phyloP scores from a whole-genome alignment of 2,329 filamentous ascomycete species.

The Trichoderma sp. region DNA sequence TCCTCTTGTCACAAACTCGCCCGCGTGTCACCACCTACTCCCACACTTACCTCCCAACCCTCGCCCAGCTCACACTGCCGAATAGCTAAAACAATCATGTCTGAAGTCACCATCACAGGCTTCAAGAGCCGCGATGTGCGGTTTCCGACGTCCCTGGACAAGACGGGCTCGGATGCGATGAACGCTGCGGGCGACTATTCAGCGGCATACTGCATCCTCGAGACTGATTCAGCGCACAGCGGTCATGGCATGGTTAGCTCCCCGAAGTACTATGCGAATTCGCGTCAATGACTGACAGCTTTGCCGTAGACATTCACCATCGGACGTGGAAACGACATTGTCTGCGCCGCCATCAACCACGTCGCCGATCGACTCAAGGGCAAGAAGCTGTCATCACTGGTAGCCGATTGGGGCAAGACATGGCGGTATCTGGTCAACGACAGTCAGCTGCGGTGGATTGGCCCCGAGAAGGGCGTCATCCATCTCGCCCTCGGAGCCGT shows the following conservation, averaged over 20 bases:
- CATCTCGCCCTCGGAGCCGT: constrained; percentile 88
- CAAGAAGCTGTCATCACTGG: constrained; percentile 75
- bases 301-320: constrained; percentile 71
- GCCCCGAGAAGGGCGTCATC: constrained; percentile 90
- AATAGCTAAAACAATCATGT: constrained; percentile 28
- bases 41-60: not conserved
- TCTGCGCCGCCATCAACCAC: constrained; percentile 80
- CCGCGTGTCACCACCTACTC: not conserved
- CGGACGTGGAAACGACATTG: constrained; percentile 87
- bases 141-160: constrained; percentile 90
- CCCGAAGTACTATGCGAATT: fast-evolving
- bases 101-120: constrained; percentile 69
- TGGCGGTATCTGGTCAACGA: constrained; percentile 93
- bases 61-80: not conserved
- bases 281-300: not conserved
- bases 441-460: constrained; percentile 90
- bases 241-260: constrained; percentile 75
- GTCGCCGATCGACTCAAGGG: constrained; percentile 75
- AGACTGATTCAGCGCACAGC: constrained; percentile 71
- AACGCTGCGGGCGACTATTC: constrained; percentile 93
- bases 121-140: constrained; percentile 74
- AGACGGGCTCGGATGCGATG: constrained; percentile 97
- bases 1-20: not conserved
- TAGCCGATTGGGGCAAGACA: constrained; percentile 80
- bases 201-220: constrained; percentile 87